Evolutionary conservation across 352 stramenopile species (phyloP).

Genomic region (Phytophthora lateralis): DNA sequence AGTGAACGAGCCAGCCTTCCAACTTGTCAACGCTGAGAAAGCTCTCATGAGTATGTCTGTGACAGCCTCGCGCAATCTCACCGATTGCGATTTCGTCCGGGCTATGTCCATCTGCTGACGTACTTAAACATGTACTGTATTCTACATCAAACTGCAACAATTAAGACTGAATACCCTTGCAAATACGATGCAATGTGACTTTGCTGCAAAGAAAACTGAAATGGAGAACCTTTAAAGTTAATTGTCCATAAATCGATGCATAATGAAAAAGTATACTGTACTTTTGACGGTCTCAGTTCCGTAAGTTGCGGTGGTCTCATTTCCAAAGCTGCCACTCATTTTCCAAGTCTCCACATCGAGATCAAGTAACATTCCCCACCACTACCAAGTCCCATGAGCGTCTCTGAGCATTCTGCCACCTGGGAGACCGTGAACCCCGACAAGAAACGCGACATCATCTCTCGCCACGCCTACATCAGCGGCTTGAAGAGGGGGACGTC

Average conservation of each 20-base stretch:
- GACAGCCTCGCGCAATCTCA: slow-evolving; percentile 14
- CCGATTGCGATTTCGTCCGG: slow-evolving; percentile 18
- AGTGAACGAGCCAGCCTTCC: no score
- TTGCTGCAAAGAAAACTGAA: no score
- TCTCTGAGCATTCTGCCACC: slow-evolving; percentile 20
- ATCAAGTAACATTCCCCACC: slow-evolving; percentile 8
- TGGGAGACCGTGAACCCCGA: slow-evolving; percentile 49
- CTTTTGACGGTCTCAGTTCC: background rate
- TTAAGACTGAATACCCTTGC: no score
- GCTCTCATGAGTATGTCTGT: no score
- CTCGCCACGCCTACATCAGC: slow-evolving; percentile 64
- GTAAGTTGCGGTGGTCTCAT: background rate
- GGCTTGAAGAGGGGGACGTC: slow-evolving; percentile 61
- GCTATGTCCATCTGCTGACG: slow-evolving; percentile 18
- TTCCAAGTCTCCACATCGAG: slow-evolving; percentile 19
- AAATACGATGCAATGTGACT: no score
- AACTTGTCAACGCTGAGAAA: no score
- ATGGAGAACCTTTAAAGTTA: no score
- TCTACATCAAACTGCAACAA: no score
- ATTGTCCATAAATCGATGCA: no score
- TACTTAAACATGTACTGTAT: no score
- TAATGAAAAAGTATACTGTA: no score
- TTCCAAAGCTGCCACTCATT: slow-evolving; percentile 14
- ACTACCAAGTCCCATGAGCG: slow-evolving; percentile 13
- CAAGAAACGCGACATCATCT: slow-evolving; percentile 68